Percentiles rank a stretch among this genome's conserved stretches.
These are phyloP conservation scores for Xylaria flabelliformis DNA, from an alignment of 495 filamentous ascomycete species.

Conservation along the genomic window DNA sequence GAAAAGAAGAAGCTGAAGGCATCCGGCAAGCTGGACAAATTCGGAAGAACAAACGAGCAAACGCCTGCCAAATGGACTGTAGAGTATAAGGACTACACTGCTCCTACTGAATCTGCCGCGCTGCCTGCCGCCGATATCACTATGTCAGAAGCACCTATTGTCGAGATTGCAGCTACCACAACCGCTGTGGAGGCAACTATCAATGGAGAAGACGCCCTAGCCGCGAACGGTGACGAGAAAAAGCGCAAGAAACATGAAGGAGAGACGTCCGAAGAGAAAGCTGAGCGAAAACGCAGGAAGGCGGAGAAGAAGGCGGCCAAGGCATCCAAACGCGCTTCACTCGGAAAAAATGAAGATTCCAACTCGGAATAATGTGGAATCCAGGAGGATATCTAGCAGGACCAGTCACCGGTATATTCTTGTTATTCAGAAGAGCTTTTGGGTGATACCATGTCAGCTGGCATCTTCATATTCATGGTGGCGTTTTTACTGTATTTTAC, in stretches of 20 bases:
- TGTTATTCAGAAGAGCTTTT: constrained; percentile 31
- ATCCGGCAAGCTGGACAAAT: constrained; percentile 98
- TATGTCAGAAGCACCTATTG: constrained; percentile 39
- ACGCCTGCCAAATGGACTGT: constrained; percentile 91
- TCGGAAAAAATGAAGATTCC: constrained; percentile 41
- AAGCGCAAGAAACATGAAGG: constrained; percentile 85
- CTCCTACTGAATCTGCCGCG: constrained; percentile 31
- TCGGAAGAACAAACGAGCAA: constrained; percentile 84
- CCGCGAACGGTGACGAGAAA: constrained; percentile 60
- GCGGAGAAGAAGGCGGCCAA: constrained; percentile 75
- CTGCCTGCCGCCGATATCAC: constrained; percentile 35
- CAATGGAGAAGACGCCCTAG: constrained; percentile 45
- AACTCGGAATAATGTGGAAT: constrained; percentile 37
- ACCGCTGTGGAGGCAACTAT: constrained; percentile 46
- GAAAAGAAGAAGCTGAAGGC: constrained; percentile 99
- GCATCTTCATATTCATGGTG: constrained; percentile 25
- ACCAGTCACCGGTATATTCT: background rate
- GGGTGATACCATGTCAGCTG: constrained; percentile 40
- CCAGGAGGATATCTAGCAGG: constrained; percentile 2
- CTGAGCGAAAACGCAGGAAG: constrained; percentile 77
- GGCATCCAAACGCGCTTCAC: constrained; percentile 54
- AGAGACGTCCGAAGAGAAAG: constrained; percentile 77
- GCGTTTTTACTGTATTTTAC: constrained; percentile 30
- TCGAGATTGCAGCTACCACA: constrained; percentile 24
- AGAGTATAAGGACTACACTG: constrained; percentile 85